A percentile compares a stretch with the other conserved stretches of the same genome.
phyloP scores from a whole-genome alignment of 371 early-diverging fungal species.

The Phascolomyces articulosus region DNA sequence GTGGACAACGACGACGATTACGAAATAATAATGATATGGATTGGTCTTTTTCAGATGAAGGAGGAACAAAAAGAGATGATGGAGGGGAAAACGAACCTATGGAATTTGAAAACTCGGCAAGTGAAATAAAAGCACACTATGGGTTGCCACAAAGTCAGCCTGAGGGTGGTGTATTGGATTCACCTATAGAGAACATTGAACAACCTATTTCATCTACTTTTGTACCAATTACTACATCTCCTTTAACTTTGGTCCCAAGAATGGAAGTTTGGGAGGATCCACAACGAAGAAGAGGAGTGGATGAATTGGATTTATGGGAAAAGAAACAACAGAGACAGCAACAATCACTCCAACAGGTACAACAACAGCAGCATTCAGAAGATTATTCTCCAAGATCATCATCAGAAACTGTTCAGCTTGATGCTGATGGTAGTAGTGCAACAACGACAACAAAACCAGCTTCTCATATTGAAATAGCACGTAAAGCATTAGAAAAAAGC shows the following conservation, averaged over 20 bases:
- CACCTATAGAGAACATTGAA: constrained; percentile 5
- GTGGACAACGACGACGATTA: neutral
- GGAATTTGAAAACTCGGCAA: constrained; percentile 11
- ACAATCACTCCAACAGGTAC: too few relatives aligned
- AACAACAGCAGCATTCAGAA: neutral
- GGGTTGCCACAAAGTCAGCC: neutral
- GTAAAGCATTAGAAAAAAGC: constrained; percentile 24
- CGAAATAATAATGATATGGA: neutral
- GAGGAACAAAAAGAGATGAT: neutral
- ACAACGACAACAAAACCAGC: neutral
- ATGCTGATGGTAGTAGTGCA: too few relatives aligned
- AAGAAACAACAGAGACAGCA: constrained; percentile 20
- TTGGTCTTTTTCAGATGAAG: neutral
- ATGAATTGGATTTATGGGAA: constrained; percentile 48
- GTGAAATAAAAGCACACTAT: constrained; percentile 1
- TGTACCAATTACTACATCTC: constrained; percentile 31
- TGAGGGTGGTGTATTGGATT: neutral
- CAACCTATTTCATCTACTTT: constrained; percentile 29
- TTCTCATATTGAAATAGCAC: constrained; percentile 27
- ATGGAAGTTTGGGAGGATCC: constrained; percentile 41
- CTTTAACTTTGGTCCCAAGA: constrained; percentile 40
- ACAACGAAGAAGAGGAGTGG: constrained; percentile 41
- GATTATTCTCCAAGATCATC: constrained; percentile 9
- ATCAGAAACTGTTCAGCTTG: constrained; percentile 7
- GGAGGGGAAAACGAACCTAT: neutral